These are phyloP conservation scores for Dactylis glomerata DNA, from an alignment of 176 grass and related monocot species.

Conservation along the genomic window DNA sequence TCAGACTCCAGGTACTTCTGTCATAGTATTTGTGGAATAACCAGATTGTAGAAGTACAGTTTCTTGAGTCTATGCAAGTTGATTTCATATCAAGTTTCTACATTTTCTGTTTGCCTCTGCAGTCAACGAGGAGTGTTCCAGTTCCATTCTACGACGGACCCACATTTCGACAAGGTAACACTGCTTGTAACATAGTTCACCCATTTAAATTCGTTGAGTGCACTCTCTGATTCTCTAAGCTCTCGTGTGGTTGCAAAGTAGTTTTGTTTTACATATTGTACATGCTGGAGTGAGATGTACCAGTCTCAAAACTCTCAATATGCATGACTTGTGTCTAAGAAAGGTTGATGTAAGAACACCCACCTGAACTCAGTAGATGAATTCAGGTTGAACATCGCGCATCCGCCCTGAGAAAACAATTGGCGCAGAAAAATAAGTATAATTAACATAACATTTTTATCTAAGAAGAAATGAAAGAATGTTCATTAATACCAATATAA, in stretches of 20 bases:
- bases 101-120: neutral
- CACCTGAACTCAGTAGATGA: neutral
- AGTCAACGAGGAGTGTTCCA: slow-evolving; percentile 67
- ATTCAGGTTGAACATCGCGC: neutral
- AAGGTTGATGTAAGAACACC: neutral
- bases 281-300: neutral
- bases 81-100: slow-evolving; percentile 9
- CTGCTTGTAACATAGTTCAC: neutral
- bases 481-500: neutral
- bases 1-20: slow-evolving; percentile 76
- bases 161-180: slow-evolving; percentile 63
- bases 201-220: neutral
- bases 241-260: neutral
- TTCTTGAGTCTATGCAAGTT: neutral
- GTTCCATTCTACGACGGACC: slow-evolving; percentile 58
- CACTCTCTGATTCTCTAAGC: slow-evolving; percentile 1
- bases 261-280: neutral
- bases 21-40: neutral
- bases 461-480: slow-evolving; percentile 4
- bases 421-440: neutral
- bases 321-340: neutral
- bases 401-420: neutral
- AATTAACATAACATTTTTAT: neutral
- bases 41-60: neutral
- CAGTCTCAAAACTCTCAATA: neutral